Percentiles rank a stretch among this genome's conserved stretches.
Conservation (phyloP, 78 protist genomes). For the slime mould (Dictyostelium discoideum) region DNA sequence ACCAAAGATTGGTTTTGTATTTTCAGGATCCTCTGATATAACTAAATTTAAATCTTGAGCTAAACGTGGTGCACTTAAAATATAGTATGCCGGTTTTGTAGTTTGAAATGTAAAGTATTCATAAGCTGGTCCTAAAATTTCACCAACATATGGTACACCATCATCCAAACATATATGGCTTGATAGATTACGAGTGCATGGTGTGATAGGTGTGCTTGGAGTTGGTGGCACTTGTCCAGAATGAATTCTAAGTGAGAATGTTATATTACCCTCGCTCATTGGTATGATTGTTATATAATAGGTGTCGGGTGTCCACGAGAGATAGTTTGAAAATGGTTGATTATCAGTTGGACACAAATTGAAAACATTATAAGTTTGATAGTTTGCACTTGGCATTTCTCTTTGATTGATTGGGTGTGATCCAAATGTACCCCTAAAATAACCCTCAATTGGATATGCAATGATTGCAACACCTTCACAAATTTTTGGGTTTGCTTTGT, state of each 20-base stretch:
- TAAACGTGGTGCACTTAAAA: slow-evolving; percentile 17
- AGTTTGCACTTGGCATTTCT: not conserved
- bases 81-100: not conserved
- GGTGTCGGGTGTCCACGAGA: slow-evolving; percentile 27
- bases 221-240: slow-evolving; percentile 3
- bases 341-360: slow-evolving; percentile 61
- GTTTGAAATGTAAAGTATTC: slow-evolving; percentile 8
- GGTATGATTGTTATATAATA: slow-evolving; percentile 14
- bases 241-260: not conserved
- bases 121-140: not conserved
- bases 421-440: not conserved
- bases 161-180: slow-evolving; percentile 22
- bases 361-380: not conserved
- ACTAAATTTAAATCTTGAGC: slow-evolving; percentile 35
- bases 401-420: not conserved
- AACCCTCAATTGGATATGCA: not conserved
- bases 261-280: not conserved
- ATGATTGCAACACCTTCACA: slow-evolving; percentile 28
- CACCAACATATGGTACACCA: not conserved
- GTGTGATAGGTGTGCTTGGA: not conserved
- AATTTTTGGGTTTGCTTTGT: slow-evolving; percentile 28
- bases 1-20: not conserved
- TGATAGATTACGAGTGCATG: not conserved
- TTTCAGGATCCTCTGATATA: slow-evolving; percentile 2
- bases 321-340: not conserved